phyloP scores from a whole-genome alignment of 164 flowering plant genomes.

The Nelumbo lutea region DNA sequence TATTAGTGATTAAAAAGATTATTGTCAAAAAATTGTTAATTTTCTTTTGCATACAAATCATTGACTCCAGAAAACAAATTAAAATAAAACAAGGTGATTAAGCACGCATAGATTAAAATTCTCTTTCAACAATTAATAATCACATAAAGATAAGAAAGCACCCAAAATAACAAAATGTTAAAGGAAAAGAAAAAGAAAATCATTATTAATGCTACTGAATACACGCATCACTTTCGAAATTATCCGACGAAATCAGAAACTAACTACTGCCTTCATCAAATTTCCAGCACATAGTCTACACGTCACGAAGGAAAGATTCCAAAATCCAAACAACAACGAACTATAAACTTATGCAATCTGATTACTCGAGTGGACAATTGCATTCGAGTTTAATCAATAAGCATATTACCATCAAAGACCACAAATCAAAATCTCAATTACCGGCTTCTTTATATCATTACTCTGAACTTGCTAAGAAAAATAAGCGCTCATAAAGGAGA shows the following conservation, averaged over 20 bases:
- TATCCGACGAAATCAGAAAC: background rate
- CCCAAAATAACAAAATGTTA: too few relatives aligned
- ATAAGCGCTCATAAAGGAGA: conserved; percentile 1
- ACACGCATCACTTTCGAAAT: too few relatives aligned
- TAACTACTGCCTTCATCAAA: background rate
- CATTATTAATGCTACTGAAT: too few relatives aligned
- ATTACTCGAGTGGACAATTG: background rate
- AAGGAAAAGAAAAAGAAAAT: too few relatives aligned
- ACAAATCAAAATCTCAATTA: background rate
- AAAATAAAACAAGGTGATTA: too few relatives aligned
- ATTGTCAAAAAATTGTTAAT: too few relatives aligned
- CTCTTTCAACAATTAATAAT: too few relatives aligned
- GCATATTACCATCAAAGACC: background rate
- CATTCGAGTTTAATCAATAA: background rate
- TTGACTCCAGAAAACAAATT: too few relatives aligned
- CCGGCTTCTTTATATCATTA: background rate
- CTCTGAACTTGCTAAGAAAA: background rate
- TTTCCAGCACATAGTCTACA: background rate
- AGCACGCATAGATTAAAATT: too few relatives aligned
- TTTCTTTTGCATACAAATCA: too few relatives aligned
- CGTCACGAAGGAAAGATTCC: background rate
- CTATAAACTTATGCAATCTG: background rate
- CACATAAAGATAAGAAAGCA: too few relatives aligned
- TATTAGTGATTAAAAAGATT: too few relatives aligned
- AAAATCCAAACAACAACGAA: background rate